Evolutionary conservation across 2,329 filamentous ascomycete species (phyloP).

Genomic region (Xylaria sp.): DNA sequence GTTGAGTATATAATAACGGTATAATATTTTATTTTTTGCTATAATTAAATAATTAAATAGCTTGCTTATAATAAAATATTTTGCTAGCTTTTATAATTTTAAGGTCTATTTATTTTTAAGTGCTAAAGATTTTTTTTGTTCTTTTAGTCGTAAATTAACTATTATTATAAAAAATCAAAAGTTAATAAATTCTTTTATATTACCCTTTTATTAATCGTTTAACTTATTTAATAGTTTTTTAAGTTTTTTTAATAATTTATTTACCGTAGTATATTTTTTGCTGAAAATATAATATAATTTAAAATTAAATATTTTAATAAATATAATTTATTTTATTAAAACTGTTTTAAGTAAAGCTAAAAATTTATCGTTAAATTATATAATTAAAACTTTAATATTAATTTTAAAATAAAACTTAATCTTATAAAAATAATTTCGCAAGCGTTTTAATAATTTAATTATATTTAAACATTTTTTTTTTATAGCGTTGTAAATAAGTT

Average conservation of each 20-base stretch:
- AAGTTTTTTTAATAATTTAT: neutral
- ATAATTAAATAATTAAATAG: neutral
- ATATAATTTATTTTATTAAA: neutral
- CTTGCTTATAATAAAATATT: neutral
- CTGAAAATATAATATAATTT: neutral
- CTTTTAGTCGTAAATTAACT: too few relatives aligned
- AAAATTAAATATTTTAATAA: conserved; percentile 3
- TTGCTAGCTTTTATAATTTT: neutral
- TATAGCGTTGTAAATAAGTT: neutral
- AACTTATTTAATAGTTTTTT: neutral
- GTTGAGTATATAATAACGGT: neutral
- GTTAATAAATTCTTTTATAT: neutral
- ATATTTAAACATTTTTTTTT: neutral
- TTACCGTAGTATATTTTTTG: neutral
- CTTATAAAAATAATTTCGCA: neutral
- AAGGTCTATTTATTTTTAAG: neutral
- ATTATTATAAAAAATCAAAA: neutral
- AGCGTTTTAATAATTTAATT: neutral
- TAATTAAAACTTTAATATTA: neutral
- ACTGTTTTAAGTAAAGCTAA: neutral
- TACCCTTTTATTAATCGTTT: neutral
- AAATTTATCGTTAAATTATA: neutral
- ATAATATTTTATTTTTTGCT: neutral
- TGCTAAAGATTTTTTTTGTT: neutral
- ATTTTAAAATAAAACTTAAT: neutral